Conservation (phyloP, 1,139 yeast genomes). For the Debaryomyces fabryi region DNA sequence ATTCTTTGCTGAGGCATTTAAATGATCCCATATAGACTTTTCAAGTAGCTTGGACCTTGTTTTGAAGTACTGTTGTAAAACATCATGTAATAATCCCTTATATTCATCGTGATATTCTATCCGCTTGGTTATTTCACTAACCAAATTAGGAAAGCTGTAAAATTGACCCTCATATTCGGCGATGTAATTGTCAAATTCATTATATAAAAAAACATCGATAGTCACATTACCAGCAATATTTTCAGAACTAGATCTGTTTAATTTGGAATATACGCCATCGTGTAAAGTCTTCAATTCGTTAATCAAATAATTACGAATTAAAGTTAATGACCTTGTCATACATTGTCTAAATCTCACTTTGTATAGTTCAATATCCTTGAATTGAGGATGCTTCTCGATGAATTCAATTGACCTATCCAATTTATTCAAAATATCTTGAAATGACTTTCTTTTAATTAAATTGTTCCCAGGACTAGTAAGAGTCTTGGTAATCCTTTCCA, state of each 20-base stretch:
- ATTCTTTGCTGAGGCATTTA: constrained; percentile 23
- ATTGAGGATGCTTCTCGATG: constrained; percentile 43
- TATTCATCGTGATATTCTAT: constrained; percentile 56
- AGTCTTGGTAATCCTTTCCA: constrained; percentile 69
- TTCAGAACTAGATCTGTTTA: constrained; percentile 45
- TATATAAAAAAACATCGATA: constrained; percentile 48
- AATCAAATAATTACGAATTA: constrained; percentile 69
- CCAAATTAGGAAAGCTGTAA: constrained; percentile 45
- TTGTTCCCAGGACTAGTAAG: constrained; percentile 72
- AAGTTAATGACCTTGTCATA: constrained; percentile 77
- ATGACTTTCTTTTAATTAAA: constrained; percentile 60
- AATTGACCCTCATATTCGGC: constrained; percentile 22
- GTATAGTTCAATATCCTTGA: constrained; percentile 72
- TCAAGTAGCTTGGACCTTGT: constrained; percentile 52
- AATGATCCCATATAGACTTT: constrained; percentile 42
- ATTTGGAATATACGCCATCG: constrained; percentile 18
- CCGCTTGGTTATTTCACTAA: constrained; percentile 54
- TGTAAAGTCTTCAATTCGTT: constrained; percentile 44
- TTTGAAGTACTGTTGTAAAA: constrained; percentile 63
- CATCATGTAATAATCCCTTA: constrained; percentile 67
- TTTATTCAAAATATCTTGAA: constrained; percentile 55
- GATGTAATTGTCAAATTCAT: constrained; percentile 48
- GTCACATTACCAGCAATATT: constrained; percentile 16
- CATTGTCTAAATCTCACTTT: constrained; percentile 79
- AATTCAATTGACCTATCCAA: constrained; percentile 57